Evolutionary conservation across 2,329 filamentous ascomycete species (phyloP), one percentile per base, ranked within the genome.

Genomic region (Cladosporium velox): DNA sequence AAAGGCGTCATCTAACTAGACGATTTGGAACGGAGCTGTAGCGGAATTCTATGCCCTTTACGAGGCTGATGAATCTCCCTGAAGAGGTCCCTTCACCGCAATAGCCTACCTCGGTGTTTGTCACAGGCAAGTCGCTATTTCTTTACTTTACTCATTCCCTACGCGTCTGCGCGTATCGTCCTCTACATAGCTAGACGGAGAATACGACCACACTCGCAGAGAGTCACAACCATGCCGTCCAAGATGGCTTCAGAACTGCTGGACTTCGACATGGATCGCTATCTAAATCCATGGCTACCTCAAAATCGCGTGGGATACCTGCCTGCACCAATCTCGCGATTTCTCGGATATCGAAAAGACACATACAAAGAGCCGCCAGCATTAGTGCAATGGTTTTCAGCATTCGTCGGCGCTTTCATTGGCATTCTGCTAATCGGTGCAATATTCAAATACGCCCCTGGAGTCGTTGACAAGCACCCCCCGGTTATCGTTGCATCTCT

Each of bases 201-300:
- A 41, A n/a, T 26, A n/a, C 51, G 28, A 54, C 14, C 26, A 32
- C 51, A 54, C 15, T 11, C 15, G 8, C 30, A 15, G 8, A 30
- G 18, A 54, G 12, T 38, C 21, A 21, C 57, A 34, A 54, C 8
- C 5, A 59, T 65, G 63, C 54, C 54, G 2, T 65, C 63, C 54
- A 65, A 65, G 34, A n/a, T 59, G 21, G 41, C 55, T 8, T 59
- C 63, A 11, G 63, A 72, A 11, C 34, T 73, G 26, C 69, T 78
- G 69, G 83, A 89, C 73, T 87, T 96, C 78, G 87, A 95, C 78
- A 86, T 96, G 69, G 93, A 97, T 81, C 79, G 79, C n/a, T 87
- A 89, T 75, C 76, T 96, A 60, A 92, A 94, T 75, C 90, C 84
- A 2, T 82, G 87, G 67, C 74, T 96, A 28, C 90, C 90, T 10